Evolutionary conservation across 1,284 basidiomycete genomes (phyloP), one percentile per base, ranked within the genome.

Genomic region (Puccinia novopanici): DNA sequence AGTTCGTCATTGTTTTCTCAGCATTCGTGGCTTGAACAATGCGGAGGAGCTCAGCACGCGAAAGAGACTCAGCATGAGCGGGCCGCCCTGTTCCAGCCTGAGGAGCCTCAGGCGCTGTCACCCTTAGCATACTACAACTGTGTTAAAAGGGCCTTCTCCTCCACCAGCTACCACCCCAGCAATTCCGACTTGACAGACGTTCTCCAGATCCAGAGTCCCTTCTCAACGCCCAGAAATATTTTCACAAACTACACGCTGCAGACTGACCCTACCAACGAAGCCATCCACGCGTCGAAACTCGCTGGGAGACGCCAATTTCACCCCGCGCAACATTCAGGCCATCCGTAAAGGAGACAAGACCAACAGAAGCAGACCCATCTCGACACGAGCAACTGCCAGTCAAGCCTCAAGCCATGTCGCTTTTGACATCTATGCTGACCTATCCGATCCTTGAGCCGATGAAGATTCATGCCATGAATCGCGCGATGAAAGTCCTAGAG

Each of bases 1-100:
- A 63, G 61, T 40, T 22, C 27, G 19, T 63, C 61, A 40, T 42
- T 63, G 61, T 63, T 40, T 63, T 63, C 61, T 63, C 61, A 63
- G 37, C 19, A 63, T 63, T 63, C 61, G 12, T 63, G 61, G 34
- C n/a, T 63, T 12, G 61, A 63, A 40, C 13, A 63, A 40, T 40
- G 37, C 61, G n/a, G n/a, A n/a, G 42, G 30, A 37, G 17, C 22
- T 22, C 15, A 42, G 34, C 19, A 3, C 61, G 61, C 6, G n/a
- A 37, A 40, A 63, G 17, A 19, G 22, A 4, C 61, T 37, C 61
- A 63, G 34, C 6, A 5, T 63, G 22, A 42, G 37, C 34, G 17
- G 4, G 9, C 17, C 37, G 61, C 22, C 61, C 19, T 22, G 3
- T 9, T 6, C 17, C 61, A 63, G n/a, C 17, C 61, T 63, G 30